Evolutionary conservation across 1,139 yeast genomes (phyloP), one percentile per base, ranked within the genome.

Genomic region (Suhomyces ambrosiae): DNA sequence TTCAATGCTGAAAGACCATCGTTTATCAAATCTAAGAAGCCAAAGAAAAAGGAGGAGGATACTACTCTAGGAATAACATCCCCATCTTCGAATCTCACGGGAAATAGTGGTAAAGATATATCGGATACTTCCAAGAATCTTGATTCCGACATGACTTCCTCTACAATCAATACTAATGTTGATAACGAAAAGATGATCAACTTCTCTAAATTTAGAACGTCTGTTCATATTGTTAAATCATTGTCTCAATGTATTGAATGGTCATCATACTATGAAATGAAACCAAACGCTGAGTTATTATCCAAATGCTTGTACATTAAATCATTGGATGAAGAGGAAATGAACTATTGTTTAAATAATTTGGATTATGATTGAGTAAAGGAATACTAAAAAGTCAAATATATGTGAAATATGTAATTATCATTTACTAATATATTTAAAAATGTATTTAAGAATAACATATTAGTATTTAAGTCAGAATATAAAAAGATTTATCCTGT

Each of bases 271-370:
- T 88, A 86, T 63, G 49, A 58, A 21, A 58, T 71, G 39, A 58
- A 65, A 24, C 58, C 76, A 11, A 65, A 82, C 40, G 73, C 76
- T 7, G 90, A 86, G 40, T 60, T 88, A 22, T 62, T 89, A 43
- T 84, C 95, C 38, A 87, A 83, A 57, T 88, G 97, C 61, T 73
- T 89, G 30, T 89, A 89, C 61, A 76, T 89, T 44, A 81, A 86
- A 49, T 76, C 92, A 1, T 67, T 89, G 42, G 80, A 87, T 30
- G 86, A 80, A 47, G 86, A 81, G 26, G 95, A 88, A 59, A 86
- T 88, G 90, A 68, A 67, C 43, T 63, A 43, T 40, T 63, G 69
- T 40, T 45, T 59, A 33, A 43, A 15, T 11, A 15, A 18, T n/a
- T 28, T 33, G 22, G 32, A 29, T 14, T 31, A 33, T 22, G 27